Conservation (phyloP, 2,329 filamentous ascomycete species). For the Herpotrichia juniperi region DNA sequence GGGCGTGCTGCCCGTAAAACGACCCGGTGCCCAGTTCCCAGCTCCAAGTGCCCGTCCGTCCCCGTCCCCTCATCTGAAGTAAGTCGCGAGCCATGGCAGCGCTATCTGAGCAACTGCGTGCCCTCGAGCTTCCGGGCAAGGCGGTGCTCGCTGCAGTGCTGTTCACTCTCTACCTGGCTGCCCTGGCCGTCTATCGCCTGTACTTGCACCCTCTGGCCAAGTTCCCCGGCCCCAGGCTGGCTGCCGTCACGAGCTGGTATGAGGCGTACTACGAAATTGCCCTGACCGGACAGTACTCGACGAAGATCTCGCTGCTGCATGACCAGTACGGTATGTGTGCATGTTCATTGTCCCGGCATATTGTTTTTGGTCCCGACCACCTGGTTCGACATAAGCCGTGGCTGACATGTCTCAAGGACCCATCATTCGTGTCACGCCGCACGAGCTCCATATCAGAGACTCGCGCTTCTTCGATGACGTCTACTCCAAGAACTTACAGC, state of each 20-base stretch:
- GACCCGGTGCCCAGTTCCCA: not conserved
- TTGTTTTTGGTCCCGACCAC: not conserved
- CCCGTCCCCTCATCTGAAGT: not conserved
- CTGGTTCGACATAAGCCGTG: not conserved
- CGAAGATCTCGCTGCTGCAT: conserved; percentile 36
- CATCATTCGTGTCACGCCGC: conserved; percentile 50
- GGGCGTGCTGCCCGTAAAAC: too few relatives aligned
- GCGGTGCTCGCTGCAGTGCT: conserved; percentile 8
- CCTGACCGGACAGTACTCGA: conserved; percentile 37
- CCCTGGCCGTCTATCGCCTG: conserved; percentile 44
- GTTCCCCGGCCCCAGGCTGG: conserved; percentile 51
- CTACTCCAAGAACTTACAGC: conserved; percentile 36
- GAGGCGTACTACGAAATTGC: conserved; percentile 44
- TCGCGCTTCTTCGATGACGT: conserved; percentile 46
- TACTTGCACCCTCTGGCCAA: conserved; percentile 53
- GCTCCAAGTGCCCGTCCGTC: not conserved
- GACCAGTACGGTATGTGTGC: conserved; percentile 36
- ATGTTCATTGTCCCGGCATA: not conserved
- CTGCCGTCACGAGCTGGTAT: conserved; percentile 40
- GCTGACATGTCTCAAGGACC: conserved; percentile 38
- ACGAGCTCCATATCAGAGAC: conserved; percentile 52
- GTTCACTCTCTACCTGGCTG: conserved; percentile 19
- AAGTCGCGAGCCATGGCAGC: conserved; percentile 21
- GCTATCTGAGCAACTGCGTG: conserved; percentile 7
- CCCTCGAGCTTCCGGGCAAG: conserved; percentile 18